Conservation (phyloP, 805 yeast genomes). For the Kodamaea laetipori region DNA sequence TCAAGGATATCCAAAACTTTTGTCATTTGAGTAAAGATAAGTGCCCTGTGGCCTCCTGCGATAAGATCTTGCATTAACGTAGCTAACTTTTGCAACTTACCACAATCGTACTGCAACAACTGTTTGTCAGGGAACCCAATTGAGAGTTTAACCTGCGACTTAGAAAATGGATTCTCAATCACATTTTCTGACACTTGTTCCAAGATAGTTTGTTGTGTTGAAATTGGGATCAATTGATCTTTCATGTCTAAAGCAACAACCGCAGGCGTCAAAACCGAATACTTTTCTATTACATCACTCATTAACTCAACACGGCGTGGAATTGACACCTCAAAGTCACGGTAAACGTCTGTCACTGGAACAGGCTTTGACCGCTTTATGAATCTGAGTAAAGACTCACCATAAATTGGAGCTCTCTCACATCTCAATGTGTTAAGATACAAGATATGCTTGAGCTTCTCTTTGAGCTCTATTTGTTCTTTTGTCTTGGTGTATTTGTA, state of each 20-base stretch:
- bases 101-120: conserved; percentile 91
- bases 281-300: conserved; percentile 63
- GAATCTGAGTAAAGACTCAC: conserved; percentile 53
- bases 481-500: conserved; percentile 57
- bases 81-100: conserved; percentile 88
- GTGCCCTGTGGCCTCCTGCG: conserved; percentile 87
- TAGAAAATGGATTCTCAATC: conserved; percentile 66
- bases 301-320: conserved; percentile 35
- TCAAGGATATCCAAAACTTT: conserved; percentile 91
- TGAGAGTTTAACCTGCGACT: conserved; percentile 80
- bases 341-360: conserved; percentile 16
- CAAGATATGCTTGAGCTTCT: conserved; percentile 53
- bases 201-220: conserved; percentile 35
- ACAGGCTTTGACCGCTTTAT: conserved; percentile 34
- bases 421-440: conserved; percentile 71
- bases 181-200: conserved; percentile 34
- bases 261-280: conserved; percentile 84
- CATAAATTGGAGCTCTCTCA: conserved; percentile 64
- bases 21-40: conserved; percentile 98
- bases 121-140: conserved; percentile 97
- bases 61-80: conserved; percentile 71
- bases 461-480: conserved; percentile 54
- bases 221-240: conserved; percentile 48
- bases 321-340: conserved; percentile 27
- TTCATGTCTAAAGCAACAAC: conserved; percentile 77